Base-by-base conservation (phyloP, 2,329 filamentous ascomycete species). In the Monilinia fructicola region DNA sequence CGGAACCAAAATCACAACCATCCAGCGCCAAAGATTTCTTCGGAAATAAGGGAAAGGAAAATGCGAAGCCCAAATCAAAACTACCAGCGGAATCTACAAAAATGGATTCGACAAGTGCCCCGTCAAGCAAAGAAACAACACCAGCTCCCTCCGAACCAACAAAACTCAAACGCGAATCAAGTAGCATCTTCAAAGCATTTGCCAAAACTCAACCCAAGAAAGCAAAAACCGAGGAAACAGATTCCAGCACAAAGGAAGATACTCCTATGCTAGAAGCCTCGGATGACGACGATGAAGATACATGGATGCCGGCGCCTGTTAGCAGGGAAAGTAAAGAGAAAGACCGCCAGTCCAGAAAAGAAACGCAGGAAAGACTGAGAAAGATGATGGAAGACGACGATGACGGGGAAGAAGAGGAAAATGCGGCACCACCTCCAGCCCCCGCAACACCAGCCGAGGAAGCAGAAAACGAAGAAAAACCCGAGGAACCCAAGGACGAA, bases 171-270 rank as follows among this genome's bases (percentile, higher is more conserved):
- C 85, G 85, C 66, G 84, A 85, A 64, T 82, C 80, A 21, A 85
- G 88, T 16, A 80, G 85, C 67, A 86, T 96, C 35, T 92, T 95
- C 82, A 88, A 89, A 68, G 90, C 91, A 0, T 96, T 96, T 76
- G 90, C 91, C 18, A 91, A 90, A 73, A 77, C 82, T 2, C 88
- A 87, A 72, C 81, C 87, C 5, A 91, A 88, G 73, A 91, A 88
- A 73, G 70, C 71, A 71, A 82, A 78, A 74, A 78, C 72, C 70
- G 81, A 75, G 76, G 78, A 76, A 4, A 77, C 79, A 18, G 73
- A 74, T 53, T 79, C 78, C 23, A 80, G 76, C 67, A 75, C 70
- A 16, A 71, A 79, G 4, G 84, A 87, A 18, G 84, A 88, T 76
- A 81, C 81, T 65, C 73, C 77, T 4, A 81, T 87, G 76, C 83